These are phyloP conservation scores for Dothistroma septosporum DNA, from an alignment of 2,329 filamentous ascomycete species.

Conservation along the genomic window DNA sequence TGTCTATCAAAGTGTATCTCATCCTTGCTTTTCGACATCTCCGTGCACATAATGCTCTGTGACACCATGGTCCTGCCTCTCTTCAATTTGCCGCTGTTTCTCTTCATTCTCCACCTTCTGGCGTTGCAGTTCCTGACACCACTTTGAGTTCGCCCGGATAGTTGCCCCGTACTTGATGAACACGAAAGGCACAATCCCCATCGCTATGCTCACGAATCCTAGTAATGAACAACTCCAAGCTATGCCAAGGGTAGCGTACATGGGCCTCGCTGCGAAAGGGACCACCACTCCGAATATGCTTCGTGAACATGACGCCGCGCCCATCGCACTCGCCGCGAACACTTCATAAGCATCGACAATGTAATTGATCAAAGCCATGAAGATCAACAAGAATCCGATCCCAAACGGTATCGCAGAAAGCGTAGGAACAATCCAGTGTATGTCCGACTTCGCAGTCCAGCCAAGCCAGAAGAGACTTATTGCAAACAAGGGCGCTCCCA, in stretches of 20 bases:
- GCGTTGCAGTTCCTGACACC: slow-evolving; percentile 58
- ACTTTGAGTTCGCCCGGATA: slow-evolving; percentile 56
- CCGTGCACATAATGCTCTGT: slow-evolving; percentile 3
- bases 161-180: slow-evolving; percentile 53
- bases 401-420: slow-evolving; percentile 48
- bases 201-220: slow-evolving; percentile 46
- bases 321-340: slow-evolving; percentile 73
- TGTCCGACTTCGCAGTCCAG: slow-evolving; percentile 44
- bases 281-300: slow-evolving; percentile 68
- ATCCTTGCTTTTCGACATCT: slow-evolving; percentile 23
- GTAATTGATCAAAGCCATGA: slow-evolving; percentile 58
- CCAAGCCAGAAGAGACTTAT: slow-evolving; percentile 55
- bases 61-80: neutral
- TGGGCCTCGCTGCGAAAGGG: slow-evolving; percentile 45
- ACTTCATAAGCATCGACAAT: slow-evolving; percentile 63
- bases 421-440: slow-evolving; percentile 48
- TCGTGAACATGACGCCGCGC: slow-evolving; percentile 76
- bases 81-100: slow-evolving; percentile 12
- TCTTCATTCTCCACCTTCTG: slow-evolving; percentile 39
- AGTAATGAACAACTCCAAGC: slow-evolving; percentile 59
- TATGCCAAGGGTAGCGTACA: slow-evolving; percentile 66
- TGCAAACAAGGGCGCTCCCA: slow-evolving; percentile 43
- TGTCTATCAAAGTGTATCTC: slow-evolving; percentile 9
- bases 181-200: slow-evolving; percentile 56
- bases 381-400: slow-evolving; percentile 49